Conservation (phyloP, 495 filamentous ascomycete species). For the Cercophora samala region DNA sequence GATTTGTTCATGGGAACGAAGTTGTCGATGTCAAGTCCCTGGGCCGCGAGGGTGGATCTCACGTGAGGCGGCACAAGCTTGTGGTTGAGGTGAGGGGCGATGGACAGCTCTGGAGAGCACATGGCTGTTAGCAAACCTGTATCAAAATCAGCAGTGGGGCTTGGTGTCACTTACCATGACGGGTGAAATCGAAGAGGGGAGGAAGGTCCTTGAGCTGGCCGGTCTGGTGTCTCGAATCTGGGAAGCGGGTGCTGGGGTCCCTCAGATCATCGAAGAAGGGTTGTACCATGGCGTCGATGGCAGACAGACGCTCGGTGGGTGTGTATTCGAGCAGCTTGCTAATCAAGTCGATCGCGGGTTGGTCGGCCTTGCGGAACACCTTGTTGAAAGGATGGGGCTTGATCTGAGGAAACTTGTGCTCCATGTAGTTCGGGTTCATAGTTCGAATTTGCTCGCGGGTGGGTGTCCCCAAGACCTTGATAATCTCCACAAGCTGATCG, state of each 20-base stretch:
- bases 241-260: slow-evolving; percentile 80
- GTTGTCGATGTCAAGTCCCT: slow-evolving; percentile 88
- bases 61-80: slow-evolving; percentile 83
- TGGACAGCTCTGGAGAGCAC: slow-evolving; percentile 75
- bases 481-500: slow-evolving; percentile 98
- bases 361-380: slow-evolving; percentile 93
- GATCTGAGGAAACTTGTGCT: slow-evolving; percentile 99
- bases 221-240: slow-evolving; percentile 87
- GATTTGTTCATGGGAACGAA: slow-evolving; percentile 85
- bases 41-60: slow-evolving; percentile 64
- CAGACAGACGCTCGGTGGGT: slow-evolving; percentile 88
- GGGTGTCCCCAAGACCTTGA: slow-evolving; percentile 97
- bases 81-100: slow-evolving; percentile 80
- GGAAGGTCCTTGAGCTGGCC: slow-evolving; percentile 75
- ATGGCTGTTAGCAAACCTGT: neutral
- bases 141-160: slow-evolving; percentile 5
- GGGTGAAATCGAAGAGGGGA: slow-evolving; percentile 85
- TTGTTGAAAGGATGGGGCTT: slow-evolving; percentile 99
- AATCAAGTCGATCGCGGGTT: slow-evolving; percentile 92
- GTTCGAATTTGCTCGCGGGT: slow-evolving; percentile 98
- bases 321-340: slow-evolving; percentile 93
- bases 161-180: slow-evolving; percentile 67
- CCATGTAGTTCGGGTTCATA: slow-evolving; percentile 99
- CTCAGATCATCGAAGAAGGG: slow-evolving; percentile 97
- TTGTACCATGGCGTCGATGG: slow-evolving; percentile 95